Conservation (phyloP, 2,329 filamentous ascomycete species). For the Teratosphaeriaceae sp. region DNA sequence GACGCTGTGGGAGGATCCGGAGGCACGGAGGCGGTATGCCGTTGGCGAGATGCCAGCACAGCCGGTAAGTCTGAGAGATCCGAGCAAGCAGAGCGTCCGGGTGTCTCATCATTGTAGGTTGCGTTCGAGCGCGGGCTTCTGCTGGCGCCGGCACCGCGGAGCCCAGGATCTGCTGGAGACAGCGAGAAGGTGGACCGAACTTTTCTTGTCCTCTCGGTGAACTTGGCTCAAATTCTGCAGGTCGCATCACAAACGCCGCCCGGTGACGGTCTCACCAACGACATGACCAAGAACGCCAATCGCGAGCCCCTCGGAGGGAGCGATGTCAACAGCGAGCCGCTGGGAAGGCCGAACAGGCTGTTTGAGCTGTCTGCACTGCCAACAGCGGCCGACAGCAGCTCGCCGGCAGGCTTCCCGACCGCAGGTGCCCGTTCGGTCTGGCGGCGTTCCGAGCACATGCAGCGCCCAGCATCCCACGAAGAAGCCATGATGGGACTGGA, state of each 20-base stretch:
- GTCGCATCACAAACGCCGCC: no score
- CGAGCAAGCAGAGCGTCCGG: no score
- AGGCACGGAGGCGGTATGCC: neutral
- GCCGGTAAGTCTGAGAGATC: no score
- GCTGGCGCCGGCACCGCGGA: no score
- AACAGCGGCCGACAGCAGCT: neutral
- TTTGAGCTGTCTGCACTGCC: neutral
- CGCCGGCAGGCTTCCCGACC: neutral
- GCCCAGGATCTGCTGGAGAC: no score
- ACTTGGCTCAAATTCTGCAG: no score
- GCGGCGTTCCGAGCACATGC: slow-evolving; percentile 2
- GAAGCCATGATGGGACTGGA: neutral
- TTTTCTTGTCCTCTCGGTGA: no score
- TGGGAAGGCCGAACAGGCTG: slow-evolving; percentile 11
- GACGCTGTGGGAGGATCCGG: slow-evolving; percentile 13
- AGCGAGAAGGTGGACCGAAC: no score
- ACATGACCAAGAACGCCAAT: slow-evolving; percentile 4
- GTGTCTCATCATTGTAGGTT: no score
- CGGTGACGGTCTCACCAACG: no score
- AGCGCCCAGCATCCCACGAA: neutral
- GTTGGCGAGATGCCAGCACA: neutral
- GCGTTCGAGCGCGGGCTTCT: no score
- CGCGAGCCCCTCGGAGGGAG: no score
- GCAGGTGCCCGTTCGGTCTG: slow-evolving; percentile 5
- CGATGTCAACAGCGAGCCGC: slow-evolving; percentile 7